A percentile compares a stretch with the other conserved stretches of the same genome.
Conservation (phyloP, 1,284 basidiomycete genomes). For the Meripilus lineatus region DNA sequence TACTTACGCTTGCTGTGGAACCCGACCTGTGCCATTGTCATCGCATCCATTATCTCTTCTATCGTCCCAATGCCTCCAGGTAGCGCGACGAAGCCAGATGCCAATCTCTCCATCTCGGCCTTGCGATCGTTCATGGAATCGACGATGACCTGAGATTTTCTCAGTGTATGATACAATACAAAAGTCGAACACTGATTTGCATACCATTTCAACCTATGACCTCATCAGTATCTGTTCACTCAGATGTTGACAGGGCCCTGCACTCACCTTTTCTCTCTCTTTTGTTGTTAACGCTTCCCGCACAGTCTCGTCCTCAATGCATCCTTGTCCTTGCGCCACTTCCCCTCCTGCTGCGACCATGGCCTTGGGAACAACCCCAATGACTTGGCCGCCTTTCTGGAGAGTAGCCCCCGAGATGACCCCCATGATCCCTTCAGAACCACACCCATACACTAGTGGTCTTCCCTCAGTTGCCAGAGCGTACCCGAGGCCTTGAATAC, state of each 20-base stretch:
- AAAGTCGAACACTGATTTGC: too few species aligned
- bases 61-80: constrained; percentile 92
- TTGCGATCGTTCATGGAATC: constrained; percentile 92
- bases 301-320: constrained; percentile 34
- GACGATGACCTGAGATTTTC: constrained; percentile 62
- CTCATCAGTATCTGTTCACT: too few species aligned
- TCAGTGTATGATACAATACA: too few species aligned
- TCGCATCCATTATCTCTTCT: constrained; percentile 89
- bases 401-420: constrained; percentile 69
- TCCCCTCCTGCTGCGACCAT: constrained; percentile 66
- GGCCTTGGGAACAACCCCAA: constrained; percentile 77
- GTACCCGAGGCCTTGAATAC: constrained; percentile 56
- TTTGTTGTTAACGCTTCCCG: too few species aligned
- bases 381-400: constrained; percentile 66
- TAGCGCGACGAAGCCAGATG: constrained; percentile 77
- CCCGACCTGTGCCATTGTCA: constrained; percentile 88
- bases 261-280: too few species aligned
- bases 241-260: too few species aligned
- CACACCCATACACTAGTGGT: constrained; percentile 87
- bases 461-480: constrained; percentile 64
- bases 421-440: constrained; percentile 84
- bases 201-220: too few species aligned
- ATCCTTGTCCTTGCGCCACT: constrained; percentile 40
- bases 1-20: constrained; percentile 80
- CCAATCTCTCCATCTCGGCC: constrained; percentile 77